Conservation (phyloP, 2,329 filamentous ascomycete genomes). For the Ascochyta fabae region DNA sequence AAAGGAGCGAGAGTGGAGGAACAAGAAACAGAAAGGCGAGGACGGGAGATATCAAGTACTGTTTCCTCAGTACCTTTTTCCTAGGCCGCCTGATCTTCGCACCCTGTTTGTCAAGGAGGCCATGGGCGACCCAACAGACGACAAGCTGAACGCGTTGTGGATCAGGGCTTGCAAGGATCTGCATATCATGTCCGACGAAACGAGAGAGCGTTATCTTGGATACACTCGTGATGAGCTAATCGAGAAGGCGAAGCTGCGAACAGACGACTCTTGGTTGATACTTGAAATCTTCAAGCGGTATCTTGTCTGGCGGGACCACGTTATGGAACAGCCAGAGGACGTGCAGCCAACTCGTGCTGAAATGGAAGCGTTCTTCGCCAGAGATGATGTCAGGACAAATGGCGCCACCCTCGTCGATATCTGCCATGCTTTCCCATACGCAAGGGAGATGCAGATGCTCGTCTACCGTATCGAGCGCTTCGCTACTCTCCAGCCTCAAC, state of each 20-base stretch:
- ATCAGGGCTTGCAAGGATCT: background rate
- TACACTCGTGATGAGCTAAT: background rate
- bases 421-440: slow-evolving; percentile 6
- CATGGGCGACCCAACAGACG: background rate
- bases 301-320: background rate
- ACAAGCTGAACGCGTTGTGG: background rate
- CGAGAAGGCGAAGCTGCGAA: background rate
- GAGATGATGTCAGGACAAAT: background rate
- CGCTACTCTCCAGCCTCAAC: background rate
- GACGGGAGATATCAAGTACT: background rate
- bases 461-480: slow-evolving; percentile 9
- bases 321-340: background rate
- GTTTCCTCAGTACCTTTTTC: background rate
- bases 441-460: slow-evolving; percentile 1
- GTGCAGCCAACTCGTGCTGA: background rate
- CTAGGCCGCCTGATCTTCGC: slow-evolving; percentile 1
- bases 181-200: background rate
- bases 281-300: slow-evolving; percentile 1
- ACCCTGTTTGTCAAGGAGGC: slow-evolving; percentile 1
- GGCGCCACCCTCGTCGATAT: slow-evolving; percentile 6
- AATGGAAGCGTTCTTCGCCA: background rate
- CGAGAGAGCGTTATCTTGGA: background rate
- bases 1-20: background rate
- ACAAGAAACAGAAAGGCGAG: background rate
- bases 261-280: background rate